phyloP scores from a whole-genome alignment of 2,329 filamentous ascomycete genomes.

The Claviceps capensis region DNA sequence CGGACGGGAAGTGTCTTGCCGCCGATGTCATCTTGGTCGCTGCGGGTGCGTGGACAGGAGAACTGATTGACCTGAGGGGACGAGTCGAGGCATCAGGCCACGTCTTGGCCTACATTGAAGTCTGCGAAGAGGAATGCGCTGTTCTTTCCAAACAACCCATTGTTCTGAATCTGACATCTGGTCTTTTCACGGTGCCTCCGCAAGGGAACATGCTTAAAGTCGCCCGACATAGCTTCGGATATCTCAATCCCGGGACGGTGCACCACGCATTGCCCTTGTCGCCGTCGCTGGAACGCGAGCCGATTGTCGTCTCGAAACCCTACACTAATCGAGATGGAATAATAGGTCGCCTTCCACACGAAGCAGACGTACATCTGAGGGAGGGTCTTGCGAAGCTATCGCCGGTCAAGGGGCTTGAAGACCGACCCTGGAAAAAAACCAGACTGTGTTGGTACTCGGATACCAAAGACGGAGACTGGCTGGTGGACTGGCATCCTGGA shows the following conservation, averaged over 20 bases:
- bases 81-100: constrained; percentile 73
- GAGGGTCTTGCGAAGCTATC: constrained; percentile 46
- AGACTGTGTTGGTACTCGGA: constrained; percentile 67
- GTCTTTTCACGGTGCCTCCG: constrained; percentile 65
- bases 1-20: constrained; percentile 22
- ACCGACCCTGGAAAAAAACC: constrained; percentile 46
- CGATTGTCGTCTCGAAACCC: constrained; percentile 23
- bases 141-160: constrained; percentile 54
- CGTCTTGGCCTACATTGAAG: constrained; percentile 59
- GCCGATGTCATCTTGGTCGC: constrained; percentile 70
- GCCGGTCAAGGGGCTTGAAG: constrained; percentile 38
- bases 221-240: constrained; percentile 56
- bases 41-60: constrained; percentile 75
- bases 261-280: constrained; percentile 20
- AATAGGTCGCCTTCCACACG: constrained; percentile 36
- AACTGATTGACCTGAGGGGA: constrained; percentile 63
- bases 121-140: constrained; percentile 58
- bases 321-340: constrained; percentile 25
- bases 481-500: constrained; percentile 54
- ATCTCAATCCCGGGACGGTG: constrained; percentile 37
- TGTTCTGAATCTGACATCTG: constrained; percentile 55
- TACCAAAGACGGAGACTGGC: constrained; percentile 57
- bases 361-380: constrained; percentile 49
- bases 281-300: constrained; percentile 12
- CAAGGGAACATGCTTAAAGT: constrained; percentile 49